phyloP scores from a whole-genome alignment of 805 yeast species.

The Monosporozyma aerobia region DNA sequence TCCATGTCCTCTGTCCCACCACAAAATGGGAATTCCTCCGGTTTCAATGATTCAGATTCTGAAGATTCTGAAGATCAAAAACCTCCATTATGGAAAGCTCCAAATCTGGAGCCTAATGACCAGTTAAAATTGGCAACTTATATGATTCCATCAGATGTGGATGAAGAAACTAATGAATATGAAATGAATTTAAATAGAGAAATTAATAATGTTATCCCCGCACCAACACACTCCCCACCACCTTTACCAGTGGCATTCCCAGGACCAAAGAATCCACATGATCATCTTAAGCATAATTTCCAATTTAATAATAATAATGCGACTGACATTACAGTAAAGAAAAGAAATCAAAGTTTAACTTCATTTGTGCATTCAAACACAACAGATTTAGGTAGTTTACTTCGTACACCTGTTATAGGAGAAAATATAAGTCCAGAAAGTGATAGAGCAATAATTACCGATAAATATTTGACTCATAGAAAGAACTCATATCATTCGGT shows the following conservation, averaged over 20 bases:
- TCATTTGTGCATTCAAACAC: background rate
- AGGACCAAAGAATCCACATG: background rate
- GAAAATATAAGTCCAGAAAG: background rate
- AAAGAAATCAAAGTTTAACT: constrained; percentile 1
- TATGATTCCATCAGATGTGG: background rate
- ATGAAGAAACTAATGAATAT: background rate
- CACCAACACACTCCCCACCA: constrained; percentile 1
- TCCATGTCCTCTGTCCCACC: background rate
- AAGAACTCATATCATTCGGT: constrained; percentile 36
- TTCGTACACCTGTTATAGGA: background rate
- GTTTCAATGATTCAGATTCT: background rate
- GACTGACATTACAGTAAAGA: background rate
- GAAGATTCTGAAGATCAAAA: constrained; percentile 16
- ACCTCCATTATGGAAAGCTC: constrained; percentile 32
- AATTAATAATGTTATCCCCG: background rate
- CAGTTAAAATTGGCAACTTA: constrained; percentile 28
- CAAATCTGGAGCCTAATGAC: constrained; percentile 32
- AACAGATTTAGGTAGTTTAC: background rate
- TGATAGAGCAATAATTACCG: constrained; percentile 2
- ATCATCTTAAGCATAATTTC: background rate
- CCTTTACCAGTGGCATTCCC: background rate
- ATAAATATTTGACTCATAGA: constrained; percentile 23
- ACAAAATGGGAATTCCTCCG: background rate
- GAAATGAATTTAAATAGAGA: background rate
- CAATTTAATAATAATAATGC: background rate